Conservation (phyloP, 2,329 filamentous ascomycete genomes). For the Parasarocladium wereldwijsianum region DNA sequence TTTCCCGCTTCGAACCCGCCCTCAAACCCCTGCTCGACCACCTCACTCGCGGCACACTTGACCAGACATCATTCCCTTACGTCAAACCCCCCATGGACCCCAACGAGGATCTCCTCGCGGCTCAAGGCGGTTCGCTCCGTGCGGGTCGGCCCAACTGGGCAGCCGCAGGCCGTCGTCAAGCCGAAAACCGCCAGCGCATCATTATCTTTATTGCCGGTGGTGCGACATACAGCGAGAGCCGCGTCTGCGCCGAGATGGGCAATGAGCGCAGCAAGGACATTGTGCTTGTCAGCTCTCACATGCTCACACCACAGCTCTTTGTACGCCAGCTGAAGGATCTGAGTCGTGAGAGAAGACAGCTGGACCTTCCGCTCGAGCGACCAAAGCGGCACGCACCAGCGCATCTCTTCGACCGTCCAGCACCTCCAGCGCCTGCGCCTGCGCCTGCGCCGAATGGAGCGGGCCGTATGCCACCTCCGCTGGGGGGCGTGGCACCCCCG, state of each 20-base stretch:
- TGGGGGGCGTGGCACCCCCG: slow-evolving; percentile 12
- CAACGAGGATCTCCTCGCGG: slow-evolving; percentile 40
- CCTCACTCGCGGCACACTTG: slow-evolving; percentile 50
- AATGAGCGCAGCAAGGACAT: slow-evolving; percentile 61
- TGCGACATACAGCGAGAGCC: slow-evolving; percentile 81
- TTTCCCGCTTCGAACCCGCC: slow-evolving; percentile 76
- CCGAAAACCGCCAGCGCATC: slow-evolving; percentile 74
- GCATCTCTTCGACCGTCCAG: slow-evolving; percentile 67
- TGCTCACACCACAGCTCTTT: slow-evolving; percentile 76
- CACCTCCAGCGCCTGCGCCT: slow-evolving; percentile 21
- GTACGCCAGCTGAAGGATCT: slow-evolving; percentile 72
- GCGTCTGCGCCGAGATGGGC: slow-evolving; percentile 78
- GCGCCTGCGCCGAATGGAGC: neutral
- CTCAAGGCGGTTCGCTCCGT: slow-evolving; percentile 61
- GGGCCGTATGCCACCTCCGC: slow-evolving; percentile 17
- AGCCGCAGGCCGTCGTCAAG: slow-evolving; percentile 52
- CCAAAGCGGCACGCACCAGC: slow-evolving; percentile 71
- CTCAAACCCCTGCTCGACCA: slow-evolving; percentile 75
- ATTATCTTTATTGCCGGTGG: slow-evolving; percentile 93
- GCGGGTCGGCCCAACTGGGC: slow-evolving; percentile 95
- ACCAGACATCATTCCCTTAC: slow-evolving; percentile 54
- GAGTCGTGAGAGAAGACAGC: slow-evolving; percentile 54
- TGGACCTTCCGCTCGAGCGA: slow-evolving; percentile 70
- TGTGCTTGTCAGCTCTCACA: slow-evolving; percentile 82
- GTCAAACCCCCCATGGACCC: slow-evolving; percentile 54